Percentiles rank a stretch among this genome's conserved stretches.
phyloP scores from a whole-genome alignment of 805 yeast species.

The Metschnikowia hibisci region DNA sequence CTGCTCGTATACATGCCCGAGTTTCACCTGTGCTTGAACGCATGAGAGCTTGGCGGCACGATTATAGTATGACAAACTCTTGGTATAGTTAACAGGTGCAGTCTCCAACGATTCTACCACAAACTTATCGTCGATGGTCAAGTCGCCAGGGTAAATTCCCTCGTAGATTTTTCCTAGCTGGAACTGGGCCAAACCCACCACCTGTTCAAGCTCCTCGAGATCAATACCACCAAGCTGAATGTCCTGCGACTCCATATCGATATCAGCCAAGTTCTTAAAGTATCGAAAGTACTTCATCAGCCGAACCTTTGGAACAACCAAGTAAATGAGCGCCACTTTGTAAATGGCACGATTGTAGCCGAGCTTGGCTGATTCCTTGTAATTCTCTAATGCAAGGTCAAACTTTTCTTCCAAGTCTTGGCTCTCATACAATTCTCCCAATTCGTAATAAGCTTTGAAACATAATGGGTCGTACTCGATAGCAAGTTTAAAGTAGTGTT shows the following conservation, averaged over 20 bases:
- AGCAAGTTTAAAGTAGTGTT: slow-evolving; percentile 29
- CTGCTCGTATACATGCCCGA: slow-evolving; percentile 40
- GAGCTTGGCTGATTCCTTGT: slow-evolving; percentile 35
- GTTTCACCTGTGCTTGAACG: slow-evolving; percentile 37
- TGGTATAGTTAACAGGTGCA: slow-evolving; percentile 42
- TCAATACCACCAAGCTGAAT: slow-evolving; percentile 36
- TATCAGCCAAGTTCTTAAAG: slow-evolving; percentile 33
- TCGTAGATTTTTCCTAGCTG: slow-evolving; percentile 42
- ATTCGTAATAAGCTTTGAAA: slow-evolving; percentile 32
- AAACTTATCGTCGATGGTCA: slow-evolving; percentile 34
- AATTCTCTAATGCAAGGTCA: slow-evolving; percentile 31
- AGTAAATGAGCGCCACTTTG: slow-evolving; percentile 35
- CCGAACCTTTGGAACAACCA: slow-evolving; percentile 32
- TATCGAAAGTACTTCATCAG: slow-evolving; percentile 34
- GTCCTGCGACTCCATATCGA: slow-evolving; percentile 32
- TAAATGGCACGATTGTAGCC: slow-evolving; percentile 46
- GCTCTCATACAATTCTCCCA: slow-evolving; percentile 38
- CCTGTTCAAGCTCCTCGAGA: slow-evolving; percentile 37
- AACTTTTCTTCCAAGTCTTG: slow-evolving; percentile 28
- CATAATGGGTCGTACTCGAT: slow-evolving; percentile 30
- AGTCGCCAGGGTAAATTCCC: slow-evolving; percentile 44
- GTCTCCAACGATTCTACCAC: slow-evolving; percentile 29
- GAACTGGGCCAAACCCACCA: slow-evolving; percentile 38
- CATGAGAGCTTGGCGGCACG: slow-evolving; percentile 39
- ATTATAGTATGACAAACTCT: slow-evolving; percentile 39